Base-by-base conservation (phyloP, 768 basidiomycete genomes). In the Baorangia bicolor region DNA sequence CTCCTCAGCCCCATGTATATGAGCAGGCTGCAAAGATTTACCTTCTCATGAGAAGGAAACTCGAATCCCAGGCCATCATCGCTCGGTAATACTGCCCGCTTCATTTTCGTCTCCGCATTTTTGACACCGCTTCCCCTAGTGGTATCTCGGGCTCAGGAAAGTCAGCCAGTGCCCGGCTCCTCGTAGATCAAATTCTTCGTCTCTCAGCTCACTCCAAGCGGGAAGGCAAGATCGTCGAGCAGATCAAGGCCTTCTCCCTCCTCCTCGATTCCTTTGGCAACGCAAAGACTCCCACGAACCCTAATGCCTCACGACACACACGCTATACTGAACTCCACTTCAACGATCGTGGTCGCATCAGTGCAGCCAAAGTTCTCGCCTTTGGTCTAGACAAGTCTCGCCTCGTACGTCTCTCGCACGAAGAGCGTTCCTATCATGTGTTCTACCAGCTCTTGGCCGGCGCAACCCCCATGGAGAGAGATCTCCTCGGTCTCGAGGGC, bases 131-230 rank as follows among this genome's bases (percentile, higher is more conserved):
- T 21, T 37, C 40, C 44, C 37, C 49, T 50, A 87, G 86, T 54
- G 86, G 86, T 20, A 76, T 85, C 57, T 84, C 85, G 14, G 85
- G 82, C 33, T 83, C 86, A 5, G 86, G 86, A 18, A 84, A 86
- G 64, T 75, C 81, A 0, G 73, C 76, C 56, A 81, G 75, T 51
- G 73, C 76, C 13, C 74, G 78, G 23, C 76, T 87, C 42, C 69
- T 87, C 57, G 70, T 79, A 31, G 78, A 81, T 56, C 86, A 87
- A 65, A 64, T 86, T 44, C 76, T 87, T 28, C 79, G 83, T 20
- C 78, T 86, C 14, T 82, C 84, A 13, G 71, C 85, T 12, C 81
- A 81, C 59, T 79, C 83, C 4, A 83, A 82, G 69, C 74, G 77
- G 52, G 82, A 85, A 57, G 61, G 59, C 31, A 76, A 76, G 57